phyloP scores from a whole-genome alignment of 495 filamentous ascomycete species.

The Xylona heveae region DNA sequence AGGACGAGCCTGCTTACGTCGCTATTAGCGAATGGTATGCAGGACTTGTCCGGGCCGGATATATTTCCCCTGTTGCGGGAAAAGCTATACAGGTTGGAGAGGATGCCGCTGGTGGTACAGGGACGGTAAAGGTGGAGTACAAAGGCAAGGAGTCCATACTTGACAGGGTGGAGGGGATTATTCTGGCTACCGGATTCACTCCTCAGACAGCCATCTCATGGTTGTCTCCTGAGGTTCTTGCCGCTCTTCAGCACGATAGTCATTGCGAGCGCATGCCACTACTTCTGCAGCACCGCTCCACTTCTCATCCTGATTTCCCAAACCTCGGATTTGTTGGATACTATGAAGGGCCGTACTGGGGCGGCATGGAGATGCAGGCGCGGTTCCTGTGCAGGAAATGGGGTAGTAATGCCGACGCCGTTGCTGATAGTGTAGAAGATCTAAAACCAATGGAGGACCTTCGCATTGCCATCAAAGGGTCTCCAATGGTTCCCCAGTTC shows the following conservation, averaged over 20 bases:
- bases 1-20: constrained; percentile 33
- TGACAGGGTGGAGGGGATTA: constrained; percentile 27
- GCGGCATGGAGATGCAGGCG: constrained; percentile 72
- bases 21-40: constrained; percentile 49
- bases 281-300: constrained; percentile 43
- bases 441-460: constrained; percentile 11
- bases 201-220: constrained; percentile 36
- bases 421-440: constrained; percentile 9
- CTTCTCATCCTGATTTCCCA: constrained; percentile 33
- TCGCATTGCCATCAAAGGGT: constrained; percentile 12
- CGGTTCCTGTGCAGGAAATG: constrained; percentile 33
- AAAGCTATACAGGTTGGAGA: constrained; percentile 17
- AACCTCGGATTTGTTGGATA: constrained; percentile 66
- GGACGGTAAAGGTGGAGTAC: constrained; percentile 4
- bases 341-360: constrained; percentile 75
- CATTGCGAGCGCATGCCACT: constrained; percentile 38
- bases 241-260: constrained; percentile 30
- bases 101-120: constrained; percentile 9
- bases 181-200: constrained; percentile 62
- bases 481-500: constrained; percentile 35
- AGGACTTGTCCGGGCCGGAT: constrained; percentile 44
- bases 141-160: constrained; percentile 6
- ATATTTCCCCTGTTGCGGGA: constrained; percentile 30
- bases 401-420: constrained; percentile 9
- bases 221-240: constrained; percentile 30